Percentiles rank a stretch among this genome's conserved stretches.
These are phyloP conservation scores for Davidsoniella eucalypti DNA, from an alignment of 2,329 filamentous ascomycete genomes.

Conservation along the genomic window DNA sequence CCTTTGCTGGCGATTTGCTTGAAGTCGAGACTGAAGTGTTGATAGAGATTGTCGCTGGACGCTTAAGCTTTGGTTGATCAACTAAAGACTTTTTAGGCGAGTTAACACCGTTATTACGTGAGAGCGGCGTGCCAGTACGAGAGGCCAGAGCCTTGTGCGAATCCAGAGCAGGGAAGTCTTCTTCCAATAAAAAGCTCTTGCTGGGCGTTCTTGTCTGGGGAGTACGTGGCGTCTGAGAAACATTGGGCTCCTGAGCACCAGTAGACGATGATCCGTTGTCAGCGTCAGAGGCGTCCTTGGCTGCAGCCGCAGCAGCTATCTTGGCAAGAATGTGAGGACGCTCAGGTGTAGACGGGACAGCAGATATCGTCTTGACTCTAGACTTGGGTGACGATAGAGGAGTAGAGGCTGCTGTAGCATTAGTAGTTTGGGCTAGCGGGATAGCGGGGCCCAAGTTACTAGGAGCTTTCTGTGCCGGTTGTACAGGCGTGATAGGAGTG, in stretches of 20 bases:
- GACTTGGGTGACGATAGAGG: slow-evolving; percentile 15
- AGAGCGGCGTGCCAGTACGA: neutral
- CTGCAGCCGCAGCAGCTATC: slow-evolving; percentile 1
- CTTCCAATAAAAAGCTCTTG: slow-evolving; percentile 31
- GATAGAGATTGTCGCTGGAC: neutral
- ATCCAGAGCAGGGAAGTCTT: slow-evolving; percentile 37
- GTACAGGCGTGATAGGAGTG: too few species aligned
- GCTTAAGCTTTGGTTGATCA: slow-evolving; percentile 7
- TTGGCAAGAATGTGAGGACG: slow-evolving; percentile 3
- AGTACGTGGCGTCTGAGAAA: slow-evolving; percentile 20
- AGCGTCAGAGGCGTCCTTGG: neutral
- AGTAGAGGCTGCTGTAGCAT: neutral
- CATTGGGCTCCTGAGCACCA: slow-evolving; percentile 13
- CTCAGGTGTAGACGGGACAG: slow-evolving; percentile 7
- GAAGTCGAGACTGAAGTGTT: slow-evolving; percentile 1
- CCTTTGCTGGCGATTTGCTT: neutral
- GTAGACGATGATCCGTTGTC: neutral
- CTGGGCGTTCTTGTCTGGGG: slow-evolving; percentile 14
- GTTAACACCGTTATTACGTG: neutral
- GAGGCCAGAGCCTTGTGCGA: neutral
- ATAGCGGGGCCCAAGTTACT: neutral
- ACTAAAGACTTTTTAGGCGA: slow-evolving; percentile 5
- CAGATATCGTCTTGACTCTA: slow-evolving; percentile 14
- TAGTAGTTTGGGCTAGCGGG: neutral
- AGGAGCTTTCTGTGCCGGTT: neutral